phyloP scores from a whole-genome alignment of 2,329 filamentous ascomycete genomes.

The Torrubiellomyces zombiae region DNA sequence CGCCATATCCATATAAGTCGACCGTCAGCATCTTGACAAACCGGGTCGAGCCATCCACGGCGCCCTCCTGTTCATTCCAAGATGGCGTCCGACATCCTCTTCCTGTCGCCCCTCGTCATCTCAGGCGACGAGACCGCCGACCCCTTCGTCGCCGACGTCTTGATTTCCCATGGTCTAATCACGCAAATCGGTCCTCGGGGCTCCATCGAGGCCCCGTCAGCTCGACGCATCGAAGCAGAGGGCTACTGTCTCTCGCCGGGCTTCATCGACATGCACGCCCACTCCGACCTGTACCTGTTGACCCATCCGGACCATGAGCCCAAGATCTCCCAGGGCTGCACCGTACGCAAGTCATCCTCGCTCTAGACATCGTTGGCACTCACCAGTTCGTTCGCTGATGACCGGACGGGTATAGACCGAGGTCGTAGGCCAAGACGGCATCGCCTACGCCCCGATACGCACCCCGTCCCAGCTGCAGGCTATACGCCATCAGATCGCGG shows the following conservation, averaged over 20 bases:
- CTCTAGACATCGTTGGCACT: not conserved
- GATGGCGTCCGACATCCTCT: constrained; percentile 6
- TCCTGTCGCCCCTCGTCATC: constrained; percentile 8
- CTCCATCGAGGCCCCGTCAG: constrained; percentile 3
- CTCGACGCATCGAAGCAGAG: constrained; percentile 7
- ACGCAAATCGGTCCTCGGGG: constrained; percentile 7
- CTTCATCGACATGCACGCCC: constrained; percentile 12
- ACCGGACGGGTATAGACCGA: constrained; percentile 6
- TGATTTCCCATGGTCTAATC: constrained; percentile 7
- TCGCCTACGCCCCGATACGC: constrained; percentile 9
- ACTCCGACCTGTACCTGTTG: constrained; percentile 10
- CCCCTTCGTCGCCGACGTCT: constrained; percentile 9
- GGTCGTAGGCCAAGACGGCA: constrained; percentile 10
- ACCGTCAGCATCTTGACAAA: no score
- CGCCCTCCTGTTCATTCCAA: no score
- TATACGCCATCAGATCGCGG: constrained; percentile 9
- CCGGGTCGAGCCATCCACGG: no score
- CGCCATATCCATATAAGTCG: no score
- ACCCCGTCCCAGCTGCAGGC: constrained; percentile 5
- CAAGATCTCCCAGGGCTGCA: constrained; percentile 11
- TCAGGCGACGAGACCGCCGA: constrained; percentile 7
- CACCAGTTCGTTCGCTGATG: not conserved
- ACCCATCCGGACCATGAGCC: constrained; percentile 9
- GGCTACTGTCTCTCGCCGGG: constrained; percentile 8
- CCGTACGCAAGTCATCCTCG: constrained; percentile 5